Base-by-base conservation (phyloP, 2,329 filamentous ascomycete species). In the Zasmidium cellare region DNA sequence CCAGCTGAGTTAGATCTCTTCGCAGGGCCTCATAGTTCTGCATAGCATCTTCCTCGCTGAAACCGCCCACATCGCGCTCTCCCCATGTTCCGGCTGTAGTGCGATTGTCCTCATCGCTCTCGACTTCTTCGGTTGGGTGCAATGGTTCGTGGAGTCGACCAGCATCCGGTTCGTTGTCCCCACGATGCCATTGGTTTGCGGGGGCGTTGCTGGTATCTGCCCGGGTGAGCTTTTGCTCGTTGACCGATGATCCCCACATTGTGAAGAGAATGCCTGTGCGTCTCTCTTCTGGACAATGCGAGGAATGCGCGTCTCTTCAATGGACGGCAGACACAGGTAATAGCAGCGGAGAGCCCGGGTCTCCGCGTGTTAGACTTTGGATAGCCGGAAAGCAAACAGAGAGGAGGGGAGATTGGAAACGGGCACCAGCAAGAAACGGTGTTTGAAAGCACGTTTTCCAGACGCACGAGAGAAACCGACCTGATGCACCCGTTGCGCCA, bases 21-120 rank as follows among this genome's bases (percentile, higher is more conserved):
- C 81, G 76, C 69, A 88, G 79, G 45, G 80, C 79, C 63, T 85
- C 80, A 56, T 80, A 85, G 19, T 87, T 84, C 58, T 84, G 78
- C 79, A 84, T 83, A 11, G 86, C 84, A 47, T 75, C 74, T 9
- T 74, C 73, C 41, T 80, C 78, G 65, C 79, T 81, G 9, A 80
- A 77, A 22, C 80, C 79, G 3, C 84, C 84, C 24, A 79, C 77
- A 68, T 86, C 83, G 47, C 77, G 74, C 69, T 88, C 86, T 14
- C 86, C 86, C 86, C 86, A 88, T 19, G 82, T 85, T 31, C 84
- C 83, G 46, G 67, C 66, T 71, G 72, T 69, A 74, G 57, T 51
- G 25, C 71, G 62, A 12, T 50, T 51, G 14, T 63, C 62, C 53
- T 70, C 67, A 7, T 54, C 49, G n/a, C 61, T 61, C 55, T 71